Evolutionary conservation across 441 rosid species (phyloP).

Genomic region (Metrosideros polymorpha): DNA sequence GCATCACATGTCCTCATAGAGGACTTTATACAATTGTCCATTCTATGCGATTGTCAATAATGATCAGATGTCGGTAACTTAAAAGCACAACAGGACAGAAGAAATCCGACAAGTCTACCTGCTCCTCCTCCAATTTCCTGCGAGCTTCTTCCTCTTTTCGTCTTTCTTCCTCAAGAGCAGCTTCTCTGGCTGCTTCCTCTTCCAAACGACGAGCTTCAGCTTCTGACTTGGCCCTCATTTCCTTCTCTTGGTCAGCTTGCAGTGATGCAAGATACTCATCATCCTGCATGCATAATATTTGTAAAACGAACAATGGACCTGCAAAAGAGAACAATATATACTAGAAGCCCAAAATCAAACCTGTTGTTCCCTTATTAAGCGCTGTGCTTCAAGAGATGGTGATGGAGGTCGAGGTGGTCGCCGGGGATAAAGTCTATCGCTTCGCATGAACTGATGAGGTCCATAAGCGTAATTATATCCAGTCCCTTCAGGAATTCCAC

Average conservation of each 20-base stretch:
- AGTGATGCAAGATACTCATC: constrained; percentile 90
- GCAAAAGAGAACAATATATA: neutral
- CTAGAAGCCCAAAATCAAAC: constrained; percentile 23
- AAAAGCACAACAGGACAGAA: neutral
- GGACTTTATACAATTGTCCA: neutral
- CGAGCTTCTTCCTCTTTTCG: constrained; percentile 62
- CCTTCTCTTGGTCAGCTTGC: constrained; percentile 95
- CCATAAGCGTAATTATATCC: constrained; percentile 52
- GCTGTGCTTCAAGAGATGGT: constrained; percentile 89
- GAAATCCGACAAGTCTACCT: constrained; percentile 29
- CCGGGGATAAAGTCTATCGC: constrained; percentile 37
- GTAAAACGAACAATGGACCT: neutral
- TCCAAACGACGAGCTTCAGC: constrained; percentile 70
- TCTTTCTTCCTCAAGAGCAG: constrained; percentile 71
- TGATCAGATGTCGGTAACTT: neutral
- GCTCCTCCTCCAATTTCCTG: constrained; percentile 76
- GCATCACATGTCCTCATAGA: neutral
- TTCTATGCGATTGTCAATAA: neutral
- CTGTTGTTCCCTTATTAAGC: constrained; percentile 95
- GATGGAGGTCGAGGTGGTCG: constrained; percentile 71
- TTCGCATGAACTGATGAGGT: constrained; percentile 54
- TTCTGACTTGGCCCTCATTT: constrained; percentile 69
- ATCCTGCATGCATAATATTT: constrained; percentile 43
- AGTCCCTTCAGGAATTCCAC: constrained; percentile 78
- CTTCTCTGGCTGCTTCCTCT: constrained; percentile 70